Base-by-base conservation (phyloP, 768 basidiomycete genomes). In the Fistulinella prunicolor region DNA sequence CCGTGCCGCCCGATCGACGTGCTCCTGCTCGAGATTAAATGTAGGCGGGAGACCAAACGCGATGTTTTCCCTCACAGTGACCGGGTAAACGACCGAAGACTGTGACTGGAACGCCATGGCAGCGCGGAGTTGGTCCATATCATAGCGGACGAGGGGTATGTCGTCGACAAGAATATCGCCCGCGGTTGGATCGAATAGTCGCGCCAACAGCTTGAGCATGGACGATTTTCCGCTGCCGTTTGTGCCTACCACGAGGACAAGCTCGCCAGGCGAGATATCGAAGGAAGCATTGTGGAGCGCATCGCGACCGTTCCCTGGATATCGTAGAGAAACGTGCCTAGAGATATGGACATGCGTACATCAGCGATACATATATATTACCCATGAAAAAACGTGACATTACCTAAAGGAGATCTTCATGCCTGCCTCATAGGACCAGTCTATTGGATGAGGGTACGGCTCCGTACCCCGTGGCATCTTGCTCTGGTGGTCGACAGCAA, bases 91-190 rank as follows among this genome's bases (percentile, higher is more conserved):
- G 2, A 63, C 53, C 23, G 75, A 76, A 7, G 76, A 74, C 49
- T 82, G 81, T 0, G 75, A 73, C 16, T 82, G 71, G 21, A 76
- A 68, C 0, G 74, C 69, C 24, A 74, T 77, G 1, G 77, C 66
- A 0, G 58, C 60, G 16, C 77, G 76, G 3, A 83, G 60, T 28
- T 75, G 70, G 6, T 60, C 54, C 0, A 68, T 48, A 9, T 65
- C 59, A 32, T 78, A 81, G 0, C 61, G 51, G 2, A 60, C 47
- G 10, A 75, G 70, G 0, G 72, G 67, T 3, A 60, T 30, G 7
- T 70, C 73, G 44, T 82, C 75, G 28, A 82, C 64, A 14, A 73
- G 56, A 6, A 82, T 59, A 7, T 69, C 55, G 0, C 79, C 81
- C 0, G 65, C 60, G 0, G 69, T 67, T 0, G 73, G 70, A 41